phyloP scores from a whole-genome alignment of 1,139 yeast species.

The Tardiomyces blankii region DNA sequence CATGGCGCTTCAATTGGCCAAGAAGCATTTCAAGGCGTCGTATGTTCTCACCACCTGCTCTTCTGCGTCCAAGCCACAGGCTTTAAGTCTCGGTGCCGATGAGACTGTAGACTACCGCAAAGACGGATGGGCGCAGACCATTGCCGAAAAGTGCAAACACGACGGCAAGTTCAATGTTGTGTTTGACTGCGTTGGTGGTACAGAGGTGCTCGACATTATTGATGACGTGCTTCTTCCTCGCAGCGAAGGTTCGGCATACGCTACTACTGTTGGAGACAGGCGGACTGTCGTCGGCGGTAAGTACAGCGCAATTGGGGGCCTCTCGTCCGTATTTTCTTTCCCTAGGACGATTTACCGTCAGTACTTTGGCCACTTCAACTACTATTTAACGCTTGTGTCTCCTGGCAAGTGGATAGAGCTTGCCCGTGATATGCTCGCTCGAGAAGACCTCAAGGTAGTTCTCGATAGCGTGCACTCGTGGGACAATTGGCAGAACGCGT shows the following conservation, averaged over 20 bases:
- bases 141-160: background rate
- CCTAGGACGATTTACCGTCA: conserved; percentile 22
- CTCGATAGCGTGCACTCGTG: conserved; percentile 44
- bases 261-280: conserved; percentile 39
- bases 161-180: background rate
- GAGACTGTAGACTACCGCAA: conserved; percentile 39
- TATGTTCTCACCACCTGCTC: conserved; percentile 40
- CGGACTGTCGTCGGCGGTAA: conserved; percentile 13
- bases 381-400: conserved; percentile 14
- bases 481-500: conserved; percentile 38
- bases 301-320: conserved; percentile 12
- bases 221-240: conserved; percentile 30
- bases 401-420: conserved; percentile 16
- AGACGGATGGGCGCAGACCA: conserved; percentile 6
- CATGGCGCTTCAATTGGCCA: conserved; percentile 45
- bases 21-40: conserved; percentile 24
- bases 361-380: conserved; percentile 17
- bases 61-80: conserved; percentile 29
- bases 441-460: conserved; percentile 32
- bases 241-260: conserved; percentile 31
- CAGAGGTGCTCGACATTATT: conserved; percentile 16
- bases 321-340: conserved; percentile 6
- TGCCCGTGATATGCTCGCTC: conserved; percentile 29
- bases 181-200: background rate
- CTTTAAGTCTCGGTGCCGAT: conserved; percentile 40